phyloP scores from a whole-genome alignment of 1,284 basidiomycete genomes.

The Meira nashicola region DNA sequence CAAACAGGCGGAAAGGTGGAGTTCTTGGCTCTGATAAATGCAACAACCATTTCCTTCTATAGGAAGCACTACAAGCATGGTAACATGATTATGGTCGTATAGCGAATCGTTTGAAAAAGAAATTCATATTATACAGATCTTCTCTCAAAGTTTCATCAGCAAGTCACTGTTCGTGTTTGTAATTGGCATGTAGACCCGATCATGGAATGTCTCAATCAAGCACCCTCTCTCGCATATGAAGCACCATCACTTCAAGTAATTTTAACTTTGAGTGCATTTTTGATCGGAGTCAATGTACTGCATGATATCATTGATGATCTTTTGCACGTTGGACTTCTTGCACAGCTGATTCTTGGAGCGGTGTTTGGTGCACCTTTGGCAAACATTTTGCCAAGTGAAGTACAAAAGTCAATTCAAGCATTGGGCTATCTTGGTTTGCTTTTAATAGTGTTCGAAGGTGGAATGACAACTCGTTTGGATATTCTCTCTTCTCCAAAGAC shows the following conservation, averaged over 20 bases:
- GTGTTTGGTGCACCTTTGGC: slow-evolving; percentile 58
- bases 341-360: slow-evolving; percentile 56
- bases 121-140: too few relatives aligned
- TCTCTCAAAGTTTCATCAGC: too few relatives aligned
- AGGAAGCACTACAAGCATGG: too few relatives aligned
- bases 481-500: slow-evolving; percentile 50
- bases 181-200: too few relatives aligned
- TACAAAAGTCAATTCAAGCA: slow-evolving; percentile 56
- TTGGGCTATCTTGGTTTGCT: slow-evolving; percentile 60
- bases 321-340: neutral
- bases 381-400: slow-evolving; percentile 54
- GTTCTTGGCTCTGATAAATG: too few relatives aligned
- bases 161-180: too few relatives aligned
- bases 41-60: too few relatives aligned
- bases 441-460: slow-evolving; percentile 60
- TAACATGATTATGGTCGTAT: too few relatives aligned
- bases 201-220: neutral
- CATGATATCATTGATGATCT: neutral
- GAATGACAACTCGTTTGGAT: slow-evolving; percentile 25
- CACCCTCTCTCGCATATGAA: neutral
- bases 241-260: neutral
- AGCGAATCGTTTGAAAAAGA: too few relatives aligned
- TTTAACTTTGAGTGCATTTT: neutral
- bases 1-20: too few relatives aligned
- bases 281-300: neutral